These are phyloP conservation scores for Aspergillus wentii DNA, from an alignment of 495 filamentous ascomycete genomes.

Conservation along the genomic window DNA sequence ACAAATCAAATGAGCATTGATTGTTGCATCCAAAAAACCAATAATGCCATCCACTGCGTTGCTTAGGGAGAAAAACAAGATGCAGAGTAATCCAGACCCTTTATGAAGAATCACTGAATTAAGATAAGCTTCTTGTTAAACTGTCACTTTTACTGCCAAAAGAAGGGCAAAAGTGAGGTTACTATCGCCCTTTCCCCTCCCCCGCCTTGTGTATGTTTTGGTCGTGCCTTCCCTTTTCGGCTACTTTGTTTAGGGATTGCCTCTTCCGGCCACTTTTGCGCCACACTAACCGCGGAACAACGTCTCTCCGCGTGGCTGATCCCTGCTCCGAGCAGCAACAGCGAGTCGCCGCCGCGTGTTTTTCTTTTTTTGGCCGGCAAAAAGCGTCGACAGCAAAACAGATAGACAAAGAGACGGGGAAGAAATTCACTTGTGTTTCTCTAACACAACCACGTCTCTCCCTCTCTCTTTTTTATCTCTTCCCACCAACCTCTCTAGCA, in stretches of 20 bases:
- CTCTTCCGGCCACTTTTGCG: slow-evolving; percentile 5
- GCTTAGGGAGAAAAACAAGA: too few species aligned
- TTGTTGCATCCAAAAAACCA: too few species aligned
- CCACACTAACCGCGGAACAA: slow-evolving; percentile 12
- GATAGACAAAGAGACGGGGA: slow-evolving; percentile 8
- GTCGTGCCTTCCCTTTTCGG: slow-evolving; percentile 14
- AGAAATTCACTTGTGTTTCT: slow-evolving; percentile 1
- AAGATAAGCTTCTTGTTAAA: too few species aligned
- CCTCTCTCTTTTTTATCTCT: slow-evolving; percentile 3
- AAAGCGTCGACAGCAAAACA: slow-evolving; percentile 6
- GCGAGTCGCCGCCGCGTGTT: too few species aligned
- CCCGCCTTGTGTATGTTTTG: slow-evolving; percentile 24
- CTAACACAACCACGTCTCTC: slow-evolving; percentile 3
- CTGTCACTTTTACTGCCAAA: too few species aligned
- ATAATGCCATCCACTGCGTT: too few species aligned
- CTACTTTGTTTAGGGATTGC: slow-evolving; percentile 21
- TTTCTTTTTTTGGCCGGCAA: too few species aligned
- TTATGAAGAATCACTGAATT: too few species aligned
- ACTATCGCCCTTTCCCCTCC: too few species aligned
- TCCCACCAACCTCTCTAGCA: neutral
- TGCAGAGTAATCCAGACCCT: too few species aligned
- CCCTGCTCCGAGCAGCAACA: neutral
- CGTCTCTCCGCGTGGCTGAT: slow-evolving; percentile 5
- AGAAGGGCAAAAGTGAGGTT: too few species aligned
- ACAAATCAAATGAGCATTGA: too few species aligned